A percentile compares a stretch with the other conserved stretches of the same genome.
phyloP scores from a whole-genome alignment of 75 land plant species.

The Sequoia sempervirens region DNA sequence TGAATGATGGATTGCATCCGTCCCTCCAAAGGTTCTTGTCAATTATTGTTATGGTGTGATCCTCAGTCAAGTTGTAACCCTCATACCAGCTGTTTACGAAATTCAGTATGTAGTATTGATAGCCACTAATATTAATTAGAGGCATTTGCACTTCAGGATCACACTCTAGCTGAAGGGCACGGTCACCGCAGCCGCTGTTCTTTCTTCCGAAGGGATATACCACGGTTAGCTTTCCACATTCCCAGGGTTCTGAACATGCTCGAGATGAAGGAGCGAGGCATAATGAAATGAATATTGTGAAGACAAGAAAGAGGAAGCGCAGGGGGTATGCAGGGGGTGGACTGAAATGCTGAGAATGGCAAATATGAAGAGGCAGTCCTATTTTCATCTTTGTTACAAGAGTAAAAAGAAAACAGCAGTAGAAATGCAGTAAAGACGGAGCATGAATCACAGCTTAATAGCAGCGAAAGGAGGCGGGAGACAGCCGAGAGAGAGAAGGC shows the following conservation, averaged over 20 bases:
- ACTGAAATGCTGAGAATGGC: no score
- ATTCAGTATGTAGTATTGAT: neutral
- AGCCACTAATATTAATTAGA: neutral
- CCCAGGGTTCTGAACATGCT: neutral
- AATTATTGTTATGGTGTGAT: neutral
- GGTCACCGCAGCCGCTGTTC: neutral
- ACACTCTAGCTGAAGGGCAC: neutral
- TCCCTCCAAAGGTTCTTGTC: neutral
- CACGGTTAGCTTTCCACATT: neutral
- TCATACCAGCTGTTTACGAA: no score
- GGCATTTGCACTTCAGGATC: neutral
- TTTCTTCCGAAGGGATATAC: neutral
- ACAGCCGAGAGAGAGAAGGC: no score
- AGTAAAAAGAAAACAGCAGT: no score
- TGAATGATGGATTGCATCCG: neutral
- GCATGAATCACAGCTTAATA: no score
- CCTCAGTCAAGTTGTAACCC: no score
- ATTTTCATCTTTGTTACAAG: no score
- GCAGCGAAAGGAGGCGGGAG: no score
- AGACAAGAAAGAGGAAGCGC: neutral
- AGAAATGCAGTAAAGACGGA: no score
- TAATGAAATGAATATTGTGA: neutral
- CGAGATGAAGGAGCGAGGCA: neutral
- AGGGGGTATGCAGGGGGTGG: no score
- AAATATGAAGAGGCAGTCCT: no score